phyloP scores from a whole-genome alignment of 1,284 basidiomycete species.

The Wolfiporia cocos region DNA sequence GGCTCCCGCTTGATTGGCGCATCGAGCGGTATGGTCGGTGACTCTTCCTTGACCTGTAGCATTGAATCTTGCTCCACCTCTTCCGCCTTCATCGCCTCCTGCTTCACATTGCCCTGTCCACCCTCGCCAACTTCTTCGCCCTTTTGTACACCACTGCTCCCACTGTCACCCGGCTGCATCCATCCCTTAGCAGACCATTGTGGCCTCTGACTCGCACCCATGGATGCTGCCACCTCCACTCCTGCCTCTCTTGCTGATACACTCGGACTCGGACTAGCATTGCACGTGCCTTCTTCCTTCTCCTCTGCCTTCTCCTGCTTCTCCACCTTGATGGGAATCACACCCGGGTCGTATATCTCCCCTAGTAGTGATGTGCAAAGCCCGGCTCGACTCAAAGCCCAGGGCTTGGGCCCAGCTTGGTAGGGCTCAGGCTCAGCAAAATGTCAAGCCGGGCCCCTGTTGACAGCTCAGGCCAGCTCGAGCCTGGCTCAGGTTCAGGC shows the following conservation, averaged over 20 bases:
- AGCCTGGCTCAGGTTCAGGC: no score
- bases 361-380: no score
- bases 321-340: slow-evolving; percentile 57
- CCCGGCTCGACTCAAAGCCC: no score
- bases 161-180: slow-evolving; percentile 28
- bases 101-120: no score
- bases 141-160: background rate
- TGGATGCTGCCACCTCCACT: no score
- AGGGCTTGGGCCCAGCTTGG: no score
- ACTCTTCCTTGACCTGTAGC: slow-evolving; percentile 12
- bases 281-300: slow-evolving; percentile 1
- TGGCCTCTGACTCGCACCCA: slow-evolving; percentile 19
- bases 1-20: slow-evolving; percentile 4
- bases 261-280: background rate
- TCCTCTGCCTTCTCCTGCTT: slow-evolving; percentile 33
- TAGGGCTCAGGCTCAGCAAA: no score
- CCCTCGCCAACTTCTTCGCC: background rate
- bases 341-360: slow-evolving; percentile 67
- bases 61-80: background rate
- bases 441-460: no score
- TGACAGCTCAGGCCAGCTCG: no score
- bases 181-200: slow-evolving; percentile 34
- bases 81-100: no score
- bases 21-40: slow-evolving; percentile 2
- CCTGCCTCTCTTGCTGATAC: background rate